Conservation (phyloP, 345 rosid species). For the Gossypium rotundifolium region DNA sequence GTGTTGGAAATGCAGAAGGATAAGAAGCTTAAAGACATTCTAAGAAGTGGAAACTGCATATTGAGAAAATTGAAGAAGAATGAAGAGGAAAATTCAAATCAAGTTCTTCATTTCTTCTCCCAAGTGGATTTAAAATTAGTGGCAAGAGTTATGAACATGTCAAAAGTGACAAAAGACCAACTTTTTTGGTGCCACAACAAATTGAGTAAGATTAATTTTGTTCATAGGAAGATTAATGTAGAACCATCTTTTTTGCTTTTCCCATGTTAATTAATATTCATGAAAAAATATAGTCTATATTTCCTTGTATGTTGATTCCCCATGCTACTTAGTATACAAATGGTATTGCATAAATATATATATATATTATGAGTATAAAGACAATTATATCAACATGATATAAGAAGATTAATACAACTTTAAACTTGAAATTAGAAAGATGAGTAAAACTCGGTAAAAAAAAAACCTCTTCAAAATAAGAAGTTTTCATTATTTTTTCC, state of each 20-base stretch:
- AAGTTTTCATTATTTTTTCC: too few relatives aligned
- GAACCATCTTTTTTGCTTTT: slow-evolving; percentile 75
- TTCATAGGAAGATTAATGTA: slow-evolving; percentile 55
- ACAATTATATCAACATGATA: too few relatives aligned
- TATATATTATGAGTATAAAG: too few relatives aligned
- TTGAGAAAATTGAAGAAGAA: slow-evolving; percentile 40
- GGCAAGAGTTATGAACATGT: slow-evolving; percentile 79
- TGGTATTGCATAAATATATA: too few relatives aligned
- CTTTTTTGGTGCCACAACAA: slow-evolving; percentile 73
- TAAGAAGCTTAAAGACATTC: slow-evolving; percentile 50
- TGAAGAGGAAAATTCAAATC: slow-evolving; percentile 39
- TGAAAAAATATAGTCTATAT: background rate
- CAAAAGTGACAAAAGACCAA: slow-evolving; percentile 66
- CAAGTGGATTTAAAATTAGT: slow-evolving; percentile 87
- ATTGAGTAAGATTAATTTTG: slow-evolving; percentile 56
- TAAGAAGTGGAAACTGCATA: slow-evolving; percentile 55
- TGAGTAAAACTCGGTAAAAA: too few relatives aligned
- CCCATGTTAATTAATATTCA: slow-evolving; percentile 50
- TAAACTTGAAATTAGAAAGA: too few relatives aligned
- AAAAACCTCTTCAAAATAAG: too few relatives aligned
- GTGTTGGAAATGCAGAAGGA: slow-evolving; percentile 43
- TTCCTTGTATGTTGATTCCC: background rate
- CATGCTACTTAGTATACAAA: too few relatives aligned
- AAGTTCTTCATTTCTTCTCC: slow-evolving; percentile 67
- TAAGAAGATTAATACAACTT: too few relatives aligned